A percentile compares a stretch with the other conserved stretches of the same genome.
phyloP scores from a whole-genome alignment of 2,329 filamentous ascomycete species.

The Sporothrix euskadiensis region DNA sequence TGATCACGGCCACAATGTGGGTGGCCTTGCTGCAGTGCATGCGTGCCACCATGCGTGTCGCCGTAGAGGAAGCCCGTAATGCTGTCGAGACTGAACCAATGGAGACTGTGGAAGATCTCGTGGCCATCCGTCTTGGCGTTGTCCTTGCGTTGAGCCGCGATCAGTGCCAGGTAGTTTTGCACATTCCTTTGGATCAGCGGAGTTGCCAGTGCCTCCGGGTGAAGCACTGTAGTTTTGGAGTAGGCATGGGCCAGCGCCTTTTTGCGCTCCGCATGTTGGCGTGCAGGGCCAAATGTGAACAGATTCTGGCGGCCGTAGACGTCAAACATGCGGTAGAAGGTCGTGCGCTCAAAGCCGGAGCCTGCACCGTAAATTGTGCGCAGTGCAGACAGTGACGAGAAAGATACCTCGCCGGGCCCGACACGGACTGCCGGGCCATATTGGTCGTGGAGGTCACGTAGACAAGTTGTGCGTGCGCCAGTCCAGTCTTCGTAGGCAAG shows the following conservation, averaged over 20 bases:
- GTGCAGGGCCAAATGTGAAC: slow-evolving; percentile 50
- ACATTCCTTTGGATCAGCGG: slow-evolving; percentile 39
- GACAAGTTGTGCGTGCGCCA: slow-evolving; percentile 45
- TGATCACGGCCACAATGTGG: slow-evolving; percentile 37
- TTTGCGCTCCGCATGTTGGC: slow-evolving; percentile 52
- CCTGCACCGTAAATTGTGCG: slow-evolving; percentile 58
- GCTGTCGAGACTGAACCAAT: slow-evolving; percentile 55
- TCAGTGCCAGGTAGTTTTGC: slow-evolving; percentile 22
- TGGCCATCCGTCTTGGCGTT: slow-evolving; percentile 34
- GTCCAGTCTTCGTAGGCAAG: slow-evolving; percentile 48
- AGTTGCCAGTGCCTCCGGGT: slow-evolving; percentile 41
- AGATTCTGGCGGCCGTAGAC: slow-evolving; percentile 54
- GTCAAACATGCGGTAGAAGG: slow-evolving; percentile 59
- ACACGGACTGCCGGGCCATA: slow-evolving; percentile 53
- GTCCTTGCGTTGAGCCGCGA: slow-evolving; percentile 30
- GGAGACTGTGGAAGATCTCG: slow-evolving; percentile 52
- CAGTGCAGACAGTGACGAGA: slow-evolving; percentile 47
- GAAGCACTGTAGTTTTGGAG: slow-evolving; percentile 50
- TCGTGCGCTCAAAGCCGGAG: slow-evolving; percentile 50
- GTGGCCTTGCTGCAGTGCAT: slow-evolving; percentile 40
- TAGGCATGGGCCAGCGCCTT: slow-evolving; percentile 55
- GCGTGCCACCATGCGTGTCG: slow-evolving; percentile 44
- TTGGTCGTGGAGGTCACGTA: slow-evolving; percentile 46
- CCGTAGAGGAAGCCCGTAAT: slow-evolving; percentile 57
- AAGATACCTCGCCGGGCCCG: slow-evolving; percentile 49